Evolutionary conservation across 2,329 filamentous ascomycete genomes (phyloP), one percentile per base, ranked within the genome.

Genomic region (Huntiella savannae): DNA sequence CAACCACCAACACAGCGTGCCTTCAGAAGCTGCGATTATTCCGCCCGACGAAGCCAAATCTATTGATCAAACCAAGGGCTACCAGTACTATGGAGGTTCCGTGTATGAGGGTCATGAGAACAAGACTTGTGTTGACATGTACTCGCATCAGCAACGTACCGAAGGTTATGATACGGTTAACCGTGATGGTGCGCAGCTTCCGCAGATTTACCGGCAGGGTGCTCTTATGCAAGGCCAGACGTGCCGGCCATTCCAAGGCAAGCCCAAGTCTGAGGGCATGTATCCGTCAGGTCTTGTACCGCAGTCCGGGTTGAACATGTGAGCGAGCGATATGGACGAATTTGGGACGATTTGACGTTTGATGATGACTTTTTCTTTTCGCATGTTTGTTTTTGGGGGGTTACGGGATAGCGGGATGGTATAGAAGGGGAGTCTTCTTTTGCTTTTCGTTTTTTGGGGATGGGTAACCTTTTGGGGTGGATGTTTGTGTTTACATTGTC

Each of bases 181-280:
- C 32, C 45, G 46, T 17, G 45, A 46, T n/a, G 32, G 33, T 33
- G 34, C 35, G 17, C 42, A 44, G 15, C 62, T 71, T 6, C 66
- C 69, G 1, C 69, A 65, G 45, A 58, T 71, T 38, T 65, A 68
- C 52, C 64, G 67, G 41, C 59, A 65, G 0, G 63, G 64, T 1
- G 53, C 59, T 22, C 53, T 59, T 53, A 40, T 69, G 60, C 50
- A 60, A 12, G 61, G 60, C 42, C 62, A 61, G 22, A 54, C 51
- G 5, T 69, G 69, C 50, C 65, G 65, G 12, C 64, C 67, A 7
- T 75, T 70, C 51, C 70, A 75, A 45, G 67, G 67, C 48, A 75
- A 73, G 53, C 38, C 65, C 7, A 65, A 59, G 38, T 71, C 70
- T 4, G 59, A 58, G 16, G 70, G 70, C 11, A 73, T 70, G 52